Base-by-base conservation (phyloP, 2,329 filamentous ascomycete genomes). In the Cryphonectria parasitica region DNA sequence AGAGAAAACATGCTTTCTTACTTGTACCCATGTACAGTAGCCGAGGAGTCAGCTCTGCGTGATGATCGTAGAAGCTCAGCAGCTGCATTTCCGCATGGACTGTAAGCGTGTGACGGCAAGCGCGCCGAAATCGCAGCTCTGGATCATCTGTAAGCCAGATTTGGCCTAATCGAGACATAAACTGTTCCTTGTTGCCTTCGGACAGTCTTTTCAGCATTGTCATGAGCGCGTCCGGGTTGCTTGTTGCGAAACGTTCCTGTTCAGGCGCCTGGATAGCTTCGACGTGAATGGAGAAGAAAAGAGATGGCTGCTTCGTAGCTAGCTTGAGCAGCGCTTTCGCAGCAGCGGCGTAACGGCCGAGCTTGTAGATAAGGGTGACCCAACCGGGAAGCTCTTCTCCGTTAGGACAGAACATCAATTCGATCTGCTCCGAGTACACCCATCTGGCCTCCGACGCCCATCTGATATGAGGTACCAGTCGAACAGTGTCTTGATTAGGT, bases 1-100 rank as follows among this genome's bases (percentile, higher is more conserved):
- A 80, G 13, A 79, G 74, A 62, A 75, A 80, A 66, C 78, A 80
- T 1, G 78, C 75, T 61, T 79, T 80, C 68, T 79, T 79, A 67
- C 78, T 79, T 0, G 76, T 77, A 10, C 78, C 78, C 25, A 80
- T 79, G 43, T 77, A 77, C 0, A 66, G 66, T 15, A 79, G 54
- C 3, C 66, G 60, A 10, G 77, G 77, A 34, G 31, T 73, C 4
- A 64, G 67, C 0, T 72, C 11, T 13, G 74, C 74, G n/a, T 77
- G 66, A n/a, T 72, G 66, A 34, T 79, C 77, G 61, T 80, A 79
- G 36, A 79, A 80, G 1, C 65, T 72, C 67, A 78, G 41, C 6
- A 79, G 66, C 68, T 80, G 78, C 74, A 79, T 76, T 66, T 80
- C 78, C 1, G 78, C 78, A 65, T 80, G 78, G 0, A 78, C 70